Conservation (phyloP, 345 rosid genomes). For the Gossypium thurberi region DNA sequence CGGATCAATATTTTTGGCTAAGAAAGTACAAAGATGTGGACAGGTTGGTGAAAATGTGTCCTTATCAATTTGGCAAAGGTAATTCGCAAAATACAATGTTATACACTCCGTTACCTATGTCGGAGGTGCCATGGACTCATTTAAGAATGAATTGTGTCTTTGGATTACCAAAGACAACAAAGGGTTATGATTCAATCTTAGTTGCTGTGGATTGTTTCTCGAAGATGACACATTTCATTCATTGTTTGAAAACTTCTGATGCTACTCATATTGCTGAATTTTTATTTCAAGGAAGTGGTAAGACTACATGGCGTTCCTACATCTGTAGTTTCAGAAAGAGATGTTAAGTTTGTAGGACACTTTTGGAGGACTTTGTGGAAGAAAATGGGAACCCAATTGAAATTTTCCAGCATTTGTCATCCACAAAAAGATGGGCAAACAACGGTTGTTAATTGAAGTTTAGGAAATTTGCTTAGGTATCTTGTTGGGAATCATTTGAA, state of each 20-base stretch:
- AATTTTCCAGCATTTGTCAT: not conserved
- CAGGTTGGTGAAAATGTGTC: not conserved
- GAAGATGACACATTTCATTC: not conserved
- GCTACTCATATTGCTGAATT: not conserved
- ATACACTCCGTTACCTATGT: not conserved
- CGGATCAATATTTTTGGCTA: no score
- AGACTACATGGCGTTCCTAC: not conserved
- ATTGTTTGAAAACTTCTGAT: not conserved
- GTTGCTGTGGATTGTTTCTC: not conserved
- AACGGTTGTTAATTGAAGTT: not conserved
- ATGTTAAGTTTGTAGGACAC: not conserved
- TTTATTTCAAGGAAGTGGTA: not conserved
- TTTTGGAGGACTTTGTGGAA: not conserved
- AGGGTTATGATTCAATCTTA: not conserved
- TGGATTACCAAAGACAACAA: not conserved
- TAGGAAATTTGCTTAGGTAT: not conserved
- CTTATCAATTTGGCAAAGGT: not conserved
- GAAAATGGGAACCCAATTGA: not conserved
- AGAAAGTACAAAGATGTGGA: no score
- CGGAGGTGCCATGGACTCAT: not conserved
- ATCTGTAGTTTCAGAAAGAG: not conserved
- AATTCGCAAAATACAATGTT: not conserved
- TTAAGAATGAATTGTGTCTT: not conserved
- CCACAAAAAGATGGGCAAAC: not conserved
- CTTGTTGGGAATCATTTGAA: not conserved